Percentiles rank a stretch among this genome's conserved stretches.
Conservation (phyloP, 805 yeast species). For the Candida boidinii region DNA sequence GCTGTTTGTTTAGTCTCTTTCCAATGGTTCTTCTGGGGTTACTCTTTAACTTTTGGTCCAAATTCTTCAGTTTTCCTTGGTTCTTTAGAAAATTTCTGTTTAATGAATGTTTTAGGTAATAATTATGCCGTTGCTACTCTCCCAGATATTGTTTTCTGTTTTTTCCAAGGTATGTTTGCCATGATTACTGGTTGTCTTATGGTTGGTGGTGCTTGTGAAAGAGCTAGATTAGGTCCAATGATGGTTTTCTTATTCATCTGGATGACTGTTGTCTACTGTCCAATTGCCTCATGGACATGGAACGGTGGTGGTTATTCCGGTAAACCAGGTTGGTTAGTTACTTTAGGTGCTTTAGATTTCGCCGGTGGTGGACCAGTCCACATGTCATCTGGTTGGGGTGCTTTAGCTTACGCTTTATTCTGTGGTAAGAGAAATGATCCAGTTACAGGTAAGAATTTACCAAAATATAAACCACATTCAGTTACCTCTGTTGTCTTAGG, state of each 20-base stretch:
- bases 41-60: constrained; percentile 68
- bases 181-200: constrained; percentile 85
- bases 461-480: constrained; percentile 90
- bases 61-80: constrained; percentile 62
- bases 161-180: constrained; percentile 97
- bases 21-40: constrained; percentile 99
- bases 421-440: constrained; percentile 92
- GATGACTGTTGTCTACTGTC: constrained; percentile 94
- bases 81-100: constrained; percentile 68
- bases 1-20: constrained; percentile 74
- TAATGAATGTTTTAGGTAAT: constrained; percentile 75
- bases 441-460: constrained; percentile 56
- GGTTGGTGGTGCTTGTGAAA: constrained; percentile 97
- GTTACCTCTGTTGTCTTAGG: constrained; percentile 88
- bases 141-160: constrained; percentile 88
- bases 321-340: constrained; percentile 91
- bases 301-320: constrained; percentile 55
- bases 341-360: constrained; percentile 82
- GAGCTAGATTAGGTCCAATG: constrained; percentile 95
- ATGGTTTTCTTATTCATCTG: constrained; percentile 89
- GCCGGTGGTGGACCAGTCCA: constrained; percentile 99
- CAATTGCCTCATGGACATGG: constrained; percentile 98
- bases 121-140: constrained; percentile 58
- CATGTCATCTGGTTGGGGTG: constrained; percentile 89
- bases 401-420: constrained; percentile 84